Conservation (phyloP, 257 asterid genomes). For the Fraxinus quadrangulata region DNA sequence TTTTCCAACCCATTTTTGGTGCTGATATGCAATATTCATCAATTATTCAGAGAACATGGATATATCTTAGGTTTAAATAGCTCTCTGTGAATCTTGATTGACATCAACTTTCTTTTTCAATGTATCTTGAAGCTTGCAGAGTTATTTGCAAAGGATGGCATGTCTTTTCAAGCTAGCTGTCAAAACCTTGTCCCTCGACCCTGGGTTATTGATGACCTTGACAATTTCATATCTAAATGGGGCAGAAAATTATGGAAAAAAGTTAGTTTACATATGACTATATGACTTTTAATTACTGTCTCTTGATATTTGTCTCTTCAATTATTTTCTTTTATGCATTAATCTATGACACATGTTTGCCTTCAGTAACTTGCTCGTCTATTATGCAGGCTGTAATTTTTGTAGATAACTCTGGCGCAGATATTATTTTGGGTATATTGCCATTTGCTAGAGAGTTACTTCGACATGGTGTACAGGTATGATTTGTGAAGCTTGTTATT, state of each 20-base stretch:
- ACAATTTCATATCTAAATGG: constrained; percentile 69
- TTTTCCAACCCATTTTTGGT: constrained; percentile 4
- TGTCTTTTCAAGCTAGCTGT: constrained; percentile 94
- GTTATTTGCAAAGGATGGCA: constrained; percentile 88
- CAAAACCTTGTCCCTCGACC: constrained; percentile 95
- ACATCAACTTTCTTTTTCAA: constrained; percentile 22
- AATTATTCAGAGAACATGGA: background rate
- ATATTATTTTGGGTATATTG: constrained; percentile 83
- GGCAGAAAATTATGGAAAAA: constrained; percentile 71
- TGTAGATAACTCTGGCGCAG: constrained; percentile 98
- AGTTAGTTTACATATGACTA: constrained; percentile 32
- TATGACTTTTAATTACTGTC: background rate
- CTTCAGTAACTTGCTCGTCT: constrained; percentile 29
- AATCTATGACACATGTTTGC: background rate
- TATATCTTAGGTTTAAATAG: constrained; percentile 14
- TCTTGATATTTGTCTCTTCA: background rate
- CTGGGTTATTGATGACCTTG: constrained; percentile 97
- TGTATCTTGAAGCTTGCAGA: constrained; percentile 78
- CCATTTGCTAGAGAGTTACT: constrained; percentile 95
- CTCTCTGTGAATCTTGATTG: constrained; percentile 23
- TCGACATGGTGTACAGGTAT: constrained; percentile 82
- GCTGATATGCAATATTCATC: constrained; percentile 1
- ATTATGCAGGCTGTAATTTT: constrained; percentile 76
- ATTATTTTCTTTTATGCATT: constrained; percentile 8
- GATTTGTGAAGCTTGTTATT: constrained; percentile 25